Conservation (phyloP, 345 rosid species). For the Salix brachista region DNA sequence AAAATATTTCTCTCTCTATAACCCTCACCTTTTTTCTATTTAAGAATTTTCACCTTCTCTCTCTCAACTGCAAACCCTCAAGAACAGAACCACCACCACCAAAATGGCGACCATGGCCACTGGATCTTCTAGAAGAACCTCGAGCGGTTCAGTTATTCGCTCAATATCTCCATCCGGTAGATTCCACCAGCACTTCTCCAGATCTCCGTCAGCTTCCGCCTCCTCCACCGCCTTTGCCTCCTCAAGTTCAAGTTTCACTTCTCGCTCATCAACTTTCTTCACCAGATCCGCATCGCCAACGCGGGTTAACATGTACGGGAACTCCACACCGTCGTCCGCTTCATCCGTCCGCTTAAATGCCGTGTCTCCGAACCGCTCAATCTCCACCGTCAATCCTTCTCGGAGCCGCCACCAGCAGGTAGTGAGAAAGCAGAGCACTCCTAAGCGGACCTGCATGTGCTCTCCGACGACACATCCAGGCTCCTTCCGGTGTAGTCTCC, state of each 20-base stretch:
- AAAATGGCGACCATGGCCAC: constrained; percentile 44
- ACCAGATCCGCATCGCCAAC: constrained; percentile 49
- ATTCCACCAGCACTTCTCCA: constrained; percentile 17
- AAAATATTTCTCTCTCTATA: not conserved
- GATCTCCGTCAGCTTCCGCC: constrained; percentile 12
- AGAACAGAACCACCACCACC: not conserved
- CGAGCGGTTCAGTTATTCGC: constrained; percentile 37
- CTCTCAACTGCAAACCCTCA: constrained; percentile 1
- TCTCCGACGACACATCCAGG: constrained; percentile 79
- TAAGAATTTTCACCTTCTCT: not conserved
- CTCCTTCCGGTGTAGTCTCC: constrained; percentile 75
- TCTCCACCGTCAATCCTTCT: constrained; percentile 30
- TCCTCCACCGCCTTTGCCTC: constrained; percentile 48
- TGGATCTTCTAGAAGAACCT: constrained; percentile 37
- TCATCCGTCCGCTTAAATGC: constrained; percentile 29
- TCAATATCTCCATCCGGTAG: constrained; percentile 44
- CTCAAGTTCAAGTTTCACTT: constrained; percentile 44
- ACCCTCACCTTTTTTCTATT: not conserved
- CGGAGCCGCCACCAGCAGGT: constrained; percentile 20
- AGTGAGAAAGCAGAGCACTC: constrained; percentile 28
- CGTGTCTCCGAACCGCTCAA: constrained; percentile 47
- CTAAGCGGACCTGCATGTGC: constrained; percentile 57
- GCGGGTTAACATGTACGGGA: constrained; percentile 37
- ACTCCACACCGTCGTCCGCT: constrained; percentile 36
- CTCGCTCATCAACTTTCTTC: constrained; percentile 43